phyloP scores from a whole-genome alignment of 1,284 basidiomycete genomes.

The Schizopora paradoxa region DNA sequence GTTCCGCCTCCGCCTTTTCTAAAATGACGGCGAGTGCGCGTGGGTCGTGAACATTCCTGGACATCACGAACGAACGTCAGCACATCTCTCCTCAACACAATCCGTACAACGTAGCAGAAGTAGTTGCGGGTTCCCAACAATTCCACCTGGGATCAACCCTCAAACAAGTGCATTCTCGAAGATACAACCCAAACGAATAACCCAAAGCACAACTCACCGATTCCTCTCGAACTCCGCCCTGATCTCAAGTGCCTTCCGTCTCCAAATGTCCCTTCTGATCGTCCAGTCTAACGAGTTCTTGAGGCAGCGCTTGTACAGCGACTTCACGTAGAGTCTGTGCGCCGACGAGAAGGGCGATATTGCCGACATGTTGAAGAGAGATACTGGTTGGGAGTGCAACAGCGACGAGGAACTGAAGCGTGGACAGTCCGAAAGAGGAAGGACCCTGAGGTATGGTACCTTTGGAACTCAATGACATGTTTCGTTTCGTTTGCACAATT shows the following conservation, averaged over 20 bases:
- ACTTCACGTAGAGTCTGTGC: conserved; percentile 85
- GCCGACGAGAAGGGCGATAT: conserved; percentile 64
- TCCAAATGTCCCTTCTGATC: conserved; percentile 80
- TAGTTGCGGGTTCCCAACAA: too few relatives aligned
- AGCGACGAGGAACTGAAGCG: too few relatives aligned
- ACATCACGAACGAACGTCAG: not conserved
- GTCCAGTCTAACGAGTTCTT: conserved; percentile 88
- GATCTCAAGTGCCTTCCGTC: conserved; percentile 77
- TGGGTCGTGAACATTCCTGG: conserved; percentile 82
- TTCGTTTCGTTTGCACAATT: too few relatives aligned
- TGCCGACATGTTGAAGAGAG: conserved; percentile 2
- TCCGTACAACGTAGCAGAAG: not conserved
- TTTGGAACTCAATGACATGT: too few relatives aligned
- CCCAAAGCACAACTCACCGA: conserved; percentile 56
- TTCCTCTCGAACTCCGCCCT: conserved; percentile 90
- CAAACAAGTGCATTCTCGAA: conserved; percentile 13
- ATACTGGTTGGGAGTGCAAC: conserved; percentile 1
- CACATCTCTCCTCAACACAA: not conserved
- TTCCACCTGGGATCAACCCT: too few relatives aligned
- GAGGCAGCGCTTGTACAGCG: conserved; percentile 83
- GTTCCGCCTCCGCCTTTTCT: conserved; percentile 73
- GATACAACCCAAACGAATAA: conserved; percentile 1
- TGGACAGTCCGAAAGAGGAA: too few relatives aligned
- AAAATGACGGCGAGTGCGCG: conserved; percentile 79
- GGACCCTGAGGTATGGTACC: too few relatives aligned